Conservation (phyloP, 1,284 basidiomycete genomes). For the Malassezia psittaci region DNA sequence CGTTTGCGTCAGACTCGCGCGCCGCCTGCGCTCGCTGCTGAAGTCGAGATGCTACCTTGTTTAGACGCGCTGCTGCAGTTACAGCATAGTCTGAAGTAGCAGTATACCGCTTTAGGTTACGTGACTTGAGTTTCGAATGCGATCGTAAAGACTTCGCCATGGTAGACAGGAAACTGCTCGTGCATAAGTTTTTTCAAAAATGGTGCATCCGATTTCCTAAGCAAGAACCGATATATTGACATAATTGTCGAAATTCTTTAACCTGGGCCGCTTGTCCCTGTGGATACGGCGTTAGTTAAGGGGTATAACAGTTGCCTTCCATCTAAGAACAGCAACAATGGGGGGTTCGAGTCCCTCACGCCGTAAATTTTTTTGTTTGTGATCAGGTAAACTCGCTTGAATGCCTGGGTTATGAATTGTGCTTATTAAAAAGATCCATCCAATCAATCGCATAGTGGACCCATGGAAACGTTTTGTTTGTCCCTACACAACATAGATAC, state of each 20-base stretch:
- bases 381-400: neutral
- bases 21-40: conserved; percentile 19
- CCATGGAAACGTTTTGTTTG: no score
- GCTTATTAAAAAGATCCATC: no score
- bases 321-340: conserved; percentile 16
- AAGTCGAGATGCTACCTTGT: conserved; percentile 66
- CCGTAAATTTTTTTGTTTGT: conserved; percentile 15
- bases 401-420: no score
- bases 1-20: conserved; percentile 50
- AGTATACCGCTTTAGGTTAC: conserved; percentile 71
- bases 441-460: no score
- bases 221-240: no score
- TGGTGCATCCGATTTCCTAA: neutral
- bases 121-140: conserved; percentile 72
- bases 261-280: neutral
- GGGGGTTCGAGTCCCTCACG: conserved; percentile 23
- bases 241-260: no score
- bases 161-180: conserved; percentile 15
- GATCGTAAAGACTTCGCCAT: conserved; percentile 92
- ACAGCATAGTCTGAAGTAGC: conserved; percentile 65
- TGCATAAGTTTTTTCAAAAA: neutral
- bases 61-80: conserved; percentile 68
- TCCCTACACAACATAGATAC: neutral
- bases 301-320: conserved; percentile 23
- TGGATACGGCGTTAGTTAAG: conserved; percentile 20